Evolutionary conservation across 1,139 yeast species (phyloP), one percentile per base, ranked within the genome.

Genomic region (Yamadazyma epiphylla): DNA sequence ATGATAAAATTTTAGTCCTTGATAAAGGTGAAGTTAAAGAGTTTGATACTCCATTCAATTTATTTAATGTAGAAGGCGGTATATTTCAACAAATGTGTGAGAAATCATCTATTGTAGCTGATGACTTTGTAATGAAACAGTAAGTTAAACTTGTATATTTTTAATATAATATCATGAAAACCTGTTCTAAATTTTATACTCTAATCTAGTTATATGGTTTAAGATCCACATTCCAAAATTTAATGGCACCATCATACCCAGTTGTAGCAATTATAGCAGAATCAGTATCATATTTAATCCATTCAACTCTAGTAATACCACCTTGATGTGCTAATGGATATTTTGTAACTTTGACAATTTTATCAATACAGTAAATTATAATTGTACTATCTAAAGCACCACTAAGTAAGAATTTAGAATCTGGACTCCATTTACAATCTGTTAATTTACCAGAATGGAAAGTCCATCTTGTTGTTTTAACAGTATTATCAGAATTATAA

Each of bases 381-480:
- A 94, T 63, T 35, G 83, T 81, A 9, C 95, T 80, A 50, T 91
- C 99, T 34, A 87, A 64, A 0, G 96, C 86, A 1, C 83, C 94
- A 38, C 91, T 77, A 13, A 80, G 82, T 29, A 85, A 71, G 43
- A 70, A 78, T 43, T 80, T 76, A 33, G 87, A 83, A 43, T 83
- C 88, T 3, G 64, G 56, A 26, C 81, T 73, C 97, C 97, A 91
- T 20, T 77, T 60, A 28, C 94, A 83, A 22, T 81, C 76, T 33
- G 76, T 78, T 37, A 91, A 82, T 36, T 74, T 78, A 34, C 95
- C 80, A 3, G 89, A 83, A 54, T 94, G 96, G 77, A 85, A 89
- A 0, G 95, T 82, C 99, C 99, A 91, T 51, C 97, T 76, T 1
- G 94, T 77, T 2, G 97, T 88, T 27, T 83, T 75, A 5, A 85